Base-by-base conservation (phyloP, 1,139 yeast genomes). In the Geotrichum bryndzae region DNA sequence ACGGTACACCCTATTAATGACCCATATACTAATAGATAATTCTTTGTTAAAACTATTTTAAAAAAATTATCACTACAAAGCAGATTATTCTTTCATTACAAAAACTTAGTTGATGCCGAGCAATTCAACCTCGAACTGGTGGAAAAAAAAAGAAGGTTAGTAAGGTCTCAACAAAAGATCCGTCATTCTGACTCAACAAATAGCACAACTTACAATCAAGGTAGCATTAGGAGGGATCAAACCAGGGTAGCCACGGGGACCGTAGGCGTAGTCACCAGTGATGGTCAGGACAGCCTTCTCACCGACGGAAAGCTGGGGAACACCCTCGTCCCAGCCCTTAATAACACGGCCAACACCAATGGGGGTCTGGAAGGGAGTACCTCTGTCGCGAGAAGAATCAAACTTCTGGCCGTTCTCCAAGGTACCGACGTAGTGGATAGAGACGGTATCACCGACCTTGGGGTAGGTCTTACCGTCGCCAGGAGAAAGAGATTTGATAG, bases 301-400 rank as follows among this genome's bases (percentile, higher is more conserved):
- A 69, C 98, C 98, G 63, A 91, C 83, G 63, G 96, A 88, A 77
- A 94, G 83, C 77, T 90, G 87, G 63, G 96, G 96, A 74, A 90
- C 88, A 66, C 88, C 96, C 73, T 85, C 88, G 75, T 92, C 98
- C 98, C 98, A 92, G 67, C 98, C 98, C 72, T 84, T 83, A 78
- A 92, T 92, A 67, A 92, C 97, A 79, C 88, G 96, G 65, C 98
- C 97, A 68, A 88, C 96, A 75, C 98, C 98, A 75, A 92, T 88
- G 76, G 80, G 79, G 77, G 96, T 88, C 76, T 90, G 90, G 85
- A 94, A 92, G 67, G 98, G 97, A 77, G 86, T 83, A 71, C 96
- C 96, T 79, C 97, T 86, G 80, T 88, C 96, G 70, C 91, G 83
- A 56, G 97, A 91, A 63, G 96, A 89, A 79, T 94, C 98, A 75